Conservation (phyloP, 2,329 filamentous ascomycete genomes). For the Talaromyces sp. region DNA sequence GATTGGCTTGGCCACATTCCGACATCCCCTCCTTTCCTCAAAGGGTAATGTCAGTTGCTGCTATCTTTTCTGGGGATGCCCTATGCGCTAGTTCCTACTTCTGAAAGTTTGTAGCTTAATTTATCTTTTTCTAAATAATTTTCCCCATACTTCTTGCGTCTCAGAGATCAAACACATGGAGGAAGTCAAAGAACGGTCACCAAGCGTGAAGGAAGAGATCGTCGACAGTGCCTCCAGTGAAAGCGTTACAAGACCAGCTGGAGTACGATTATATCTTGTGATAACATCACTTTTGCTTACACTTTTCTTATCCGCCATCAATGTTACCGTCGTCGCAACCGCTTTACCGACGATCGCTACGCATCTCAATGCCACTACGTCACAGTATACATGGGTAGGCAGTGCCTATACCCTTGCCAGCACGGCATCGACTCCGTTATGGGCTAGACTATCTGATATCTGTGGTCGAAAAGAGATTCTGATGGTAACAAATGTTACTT, state of each 20-base stretch:
- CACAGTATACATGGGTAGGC: slow-evolving; percentile 51
- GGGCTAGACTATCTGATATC: slow-evolving; percentile 49
- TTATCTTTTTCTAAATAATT: neutral
- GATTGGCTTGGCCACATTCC: slow-evolving; percentile 7
- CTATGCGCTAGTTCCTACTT: neutral
- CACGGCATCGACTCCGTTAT: slow-evolving; percentile 34
- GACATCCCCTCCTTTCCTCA: neutral
- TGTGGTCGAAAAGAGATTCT: slow-evolving; percentile 56
- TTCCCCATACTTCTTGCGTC: neutral
- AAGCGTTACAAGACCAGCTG: neutral
- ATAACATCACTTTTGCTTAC: slow-evolving; percentile 8
- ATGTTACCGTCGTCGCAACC: slow-evolving; percentile 53
- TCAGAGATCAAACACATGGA: neutral
- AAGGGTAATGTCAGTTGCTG: neutral
- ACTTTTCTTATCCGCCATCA: slow-evolving; percentile 23
- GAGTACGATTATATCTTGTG: slow-evolving; percentile 11
- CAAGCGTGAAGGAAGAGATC: neutral
- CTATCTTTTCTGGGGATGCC: neutral
- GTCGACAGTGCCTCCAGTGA: neutral
- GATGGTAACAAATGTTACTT: slow-evolving; percentile 47
- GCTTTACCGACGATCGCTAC: slow-evolving; percentile 54
- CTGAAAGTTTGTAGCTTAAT: neutral
- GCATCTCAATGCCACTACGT: slow-evolving; percentile 46
- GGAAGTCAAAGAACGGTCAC: slow-evolving; percentile 1
- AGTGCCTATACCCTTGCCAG: slow-evolving; percentile 50